Conservation (phyloP, 1,139 yeast genomes). For the Candida sp. region DNA sequence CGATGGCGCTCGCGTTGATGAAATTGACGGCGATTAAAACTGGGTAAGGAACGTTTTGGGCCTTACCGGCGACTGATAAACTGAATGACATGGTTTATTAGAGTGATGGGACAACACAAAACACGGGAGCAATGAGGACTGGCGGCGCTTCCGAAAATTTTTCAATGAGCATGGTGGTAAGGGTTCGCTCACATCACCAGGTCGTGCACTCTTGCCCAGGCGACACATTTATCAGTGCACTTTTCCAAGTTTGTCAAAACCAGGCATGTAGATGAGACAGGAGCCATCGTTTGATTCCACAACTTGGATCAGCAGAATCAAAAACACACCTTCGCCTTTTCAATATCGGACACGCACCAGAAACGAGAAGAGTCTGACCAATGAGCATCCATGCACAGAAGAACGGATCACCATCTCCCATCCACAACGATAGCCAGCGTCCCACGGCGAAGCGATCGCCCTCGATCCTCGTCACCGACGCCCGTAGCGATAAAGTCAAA, state of each 20-base stretch:
- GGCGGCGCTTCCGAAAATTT: neutral
- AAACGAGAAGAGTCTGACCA: no score
- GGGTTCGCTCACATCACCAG: neutral
- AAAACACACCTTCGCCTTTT: no score
- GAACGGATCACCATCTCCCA: conserved; percentile 10
- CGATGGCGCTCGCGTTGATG: conserved; percentile 57
- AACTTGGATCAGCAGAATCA: no score
- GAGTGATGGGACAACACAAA: no score
- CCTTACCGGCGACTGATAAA: conserved; percentile 83
- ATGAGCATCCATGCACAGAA: conserved; percentile 7
- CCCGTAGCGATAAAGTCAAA: conserved; percentile 60
- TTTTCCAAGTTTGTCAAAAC: no score
- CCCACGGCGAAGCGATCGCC: conserved; percentile 92
- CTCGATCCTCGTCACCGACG: conserved; percentile 90
- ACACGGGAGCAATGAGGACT: neutral
- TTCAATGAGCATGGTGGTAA: neutral
- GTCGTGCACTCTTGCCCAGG: neutral
- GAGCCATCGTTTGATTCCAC: neutral
- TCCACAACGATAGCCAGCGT: conserved; percentile 19
- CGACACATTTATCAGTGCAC: neutral
- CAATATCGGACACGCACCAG: no score
- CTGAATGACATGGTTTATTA: conserved; percentile 27
- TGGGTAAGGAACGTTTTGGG: conserved; percentile 82
- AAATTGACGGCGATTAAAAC: conserved; percentile 78
- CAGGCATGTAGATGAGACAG: no score